Conservation (phyloP, 495 filamentous ascomycete species). For the Aspergillus sparsus region DNA sequence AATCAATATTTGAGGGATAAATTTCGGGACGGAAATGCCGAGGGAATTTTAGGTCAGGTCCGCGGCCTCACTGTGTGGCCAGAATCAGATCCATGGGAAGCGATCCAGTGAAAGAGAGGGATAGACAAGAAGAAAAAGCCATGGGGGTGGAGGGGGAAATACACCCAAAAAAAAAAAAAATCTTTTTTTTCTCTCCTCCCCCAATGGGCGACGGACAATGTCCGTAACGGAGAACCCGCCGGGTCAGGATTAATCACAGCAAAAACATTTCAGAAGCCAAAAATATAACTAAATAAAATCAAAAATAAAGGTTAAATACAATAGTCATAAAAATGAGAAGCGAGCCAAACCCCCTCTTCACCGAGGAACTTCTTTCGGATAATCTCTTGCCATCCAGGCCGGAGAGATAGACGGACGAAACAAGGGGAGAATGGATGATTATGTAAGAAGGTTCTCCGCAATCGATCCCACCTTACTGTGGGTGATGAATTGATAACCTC, state of each 20-base stretch:
- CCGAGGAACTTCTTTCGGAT: conserved; percentile 5
- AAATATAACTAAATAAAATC: no score
- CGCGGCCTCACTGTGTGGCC: conserved; percentile 3
- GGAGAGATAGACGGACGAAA: neutral
- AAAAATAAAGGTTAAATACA: no score
- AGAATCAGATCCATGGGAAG: no score
- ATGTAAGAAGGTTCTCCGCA: conserved; percentile 31
- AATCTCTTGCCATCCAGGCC: neutral
- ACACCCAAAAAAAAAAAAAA: neutral
- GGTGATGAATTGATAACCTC: neutral
- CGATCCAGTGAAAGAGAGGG: no score
- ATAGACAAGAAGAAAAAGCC: no score
- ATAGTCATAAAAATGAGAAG: no score
- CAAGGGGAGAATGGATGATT: conserved; percentile 9
- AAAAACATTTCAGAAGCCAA: neutral
- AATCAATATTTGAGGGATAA: neutral
- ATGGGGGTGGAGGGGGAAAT: neutral
- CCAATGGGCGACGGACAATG: neutral
- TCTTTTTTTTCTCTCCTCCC: neutral
- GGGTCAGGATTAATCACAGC: conserved; percentile 4
- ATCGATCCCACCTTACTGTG: conserved; percentile 3
- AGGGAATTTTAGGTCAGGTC: conserved; percentile 25
- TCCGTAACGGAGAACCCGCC: neutral
- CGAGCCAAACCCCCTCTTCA: no score
- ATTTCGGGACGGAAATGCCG: conserved; percentile 30